These are phyloP conservation scores for Phytopythium cucurbitacearum DNA, from an alignment of 352 stramenopile genomes.

Conservation along the genomic window DNA sequence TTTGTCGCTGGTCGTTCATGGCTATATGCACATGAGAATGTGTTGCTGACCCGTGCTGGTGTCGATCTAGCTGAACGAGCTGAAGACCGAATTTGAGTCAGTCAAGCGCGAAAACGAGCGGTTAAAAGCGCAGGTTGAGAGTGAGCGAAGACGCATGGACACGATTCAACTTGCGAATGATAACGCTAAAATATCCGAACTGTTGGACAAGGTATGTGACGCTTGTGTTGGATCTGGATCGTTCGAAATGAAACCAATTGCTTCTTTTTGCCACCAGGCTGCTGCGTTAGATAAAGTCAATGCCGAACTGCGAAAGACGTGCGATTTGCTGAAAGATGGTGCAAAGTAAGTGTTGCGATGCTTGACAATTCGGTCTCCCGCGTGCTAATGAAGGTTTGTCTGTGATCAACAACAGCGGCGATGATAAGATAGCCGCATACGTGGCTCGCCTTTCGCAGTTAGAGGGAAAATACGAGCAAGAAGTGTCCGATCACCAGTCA, in stretches of 20 bases:
- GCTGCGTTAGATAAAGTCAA: conserved; percentile 35
- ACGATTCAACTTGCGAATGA: conserved; percentile 21
- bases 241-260: neutral
- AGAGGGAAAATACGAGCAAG: conserved; percentile 24
- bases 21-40: conserved; percentile 1
- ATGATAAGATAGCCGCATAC: conserved; percentile 25
- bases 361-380: neutral
- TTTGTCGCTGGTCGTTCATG: neutral
- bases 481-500: conserved; percentile 21
- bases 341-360: conserved; percentile 19
- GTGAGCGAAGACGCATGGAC: conserved; percentile 29
- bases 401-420: conserved; percentile 20
- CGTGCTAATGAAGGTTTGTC: neutral
- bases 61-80: conserved; percentile 41
- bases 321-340: conserved; percentile 27
- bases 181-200: conserved; percentile 23
- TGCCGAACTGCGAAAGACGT: conserved; percentile 23
- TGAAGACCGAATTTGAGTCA: conserved; percentile 46
- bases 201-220: conserved; percentile 35
- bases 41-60: neutral
- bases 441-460: conserved; percentile 29
- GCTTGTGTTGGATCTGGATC: neutral
- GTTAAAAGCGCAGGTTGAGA: conserved; percentile 42
- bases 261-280: conserved; percentile 12
- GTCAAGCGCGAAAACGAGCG: conserved; percentile 44